Percentiles rank a stretch among this genome's conserved stretches.
phyloP scores from a whole-genome alignment of 1,284 basidiomycete genomes.

The Neonothopanus nambi region DNA sequence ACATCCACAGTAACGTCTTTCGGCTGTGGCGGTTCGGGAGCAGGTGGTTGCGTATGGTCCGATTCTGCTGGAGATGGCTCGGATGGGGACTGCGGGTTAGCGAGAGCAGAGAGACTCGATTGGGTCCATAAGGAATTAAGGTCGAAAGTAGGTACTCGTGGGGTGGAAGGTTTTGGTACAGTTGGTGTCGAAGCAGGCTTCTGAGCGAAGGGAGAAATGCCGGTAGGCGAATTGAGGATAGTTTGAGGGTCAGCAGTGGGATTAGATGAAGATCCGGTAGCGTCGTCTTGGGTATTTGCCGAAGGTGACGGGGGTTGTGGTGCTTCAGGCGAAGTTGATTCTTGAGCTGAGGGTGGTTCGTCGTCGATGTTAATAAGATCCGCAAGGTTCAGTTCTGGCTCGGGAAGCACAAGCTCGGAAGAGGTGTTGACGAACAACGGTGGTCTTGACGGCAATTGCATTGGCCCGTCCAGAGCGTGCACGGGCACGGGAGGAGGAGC shows the following conservation, averaged over 20 bases:
- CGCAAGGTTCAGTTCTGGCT: constrained; percentile 69
- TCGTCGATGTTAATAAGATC: constrained; percentile 81
- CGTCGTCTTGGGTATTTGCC: background rate
- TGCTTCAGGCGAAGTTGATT: constrained; percentile 17
- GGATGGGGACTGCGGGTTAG: constrained; percentile 21
- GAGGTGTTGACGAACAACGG: constrained; percentile 43
- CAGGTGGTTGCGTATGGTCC: constrained; percentile 21
- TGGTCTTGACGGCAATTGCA: constrained; percentile 27
- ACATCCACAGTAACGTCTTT: constrained; percentile 34
- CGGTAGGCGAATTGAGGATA: constrained; percentile 15
- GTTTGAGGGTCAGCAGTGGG: constrained; percentile 11
- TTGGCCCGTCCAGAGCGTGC: constrained; percentile 33
- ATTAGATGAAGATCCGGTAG: background rate
- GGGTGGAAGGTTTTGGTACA: constrained; percentile 44
- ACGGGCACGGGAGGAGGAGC: constrained; percentile 55
- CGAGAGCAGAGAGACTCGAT: constrained; percentile 15
- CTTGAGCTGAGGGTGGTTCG: constrained; percentile 37
- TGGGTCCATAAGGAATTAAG: constrained; percentile 67
- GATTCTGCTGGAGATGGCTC: constrained; percentile 21
- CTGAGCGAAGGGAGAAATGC: constrained; percentile 9
- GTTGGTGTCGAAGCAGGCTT: constrained; percentile 21
- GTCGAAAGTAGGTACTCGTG: constrained; percentile 60
- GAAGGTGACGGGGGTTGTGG: constrained; percentile 12
- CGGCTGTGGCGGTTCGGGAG: constrained; percentile 22
- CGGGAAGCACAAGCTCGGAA: constrained; percentile 41